Conservation (phyloP, 2,329 filamentous ascomycete genomes). For the Leptosphaerulina australis region DNA sequence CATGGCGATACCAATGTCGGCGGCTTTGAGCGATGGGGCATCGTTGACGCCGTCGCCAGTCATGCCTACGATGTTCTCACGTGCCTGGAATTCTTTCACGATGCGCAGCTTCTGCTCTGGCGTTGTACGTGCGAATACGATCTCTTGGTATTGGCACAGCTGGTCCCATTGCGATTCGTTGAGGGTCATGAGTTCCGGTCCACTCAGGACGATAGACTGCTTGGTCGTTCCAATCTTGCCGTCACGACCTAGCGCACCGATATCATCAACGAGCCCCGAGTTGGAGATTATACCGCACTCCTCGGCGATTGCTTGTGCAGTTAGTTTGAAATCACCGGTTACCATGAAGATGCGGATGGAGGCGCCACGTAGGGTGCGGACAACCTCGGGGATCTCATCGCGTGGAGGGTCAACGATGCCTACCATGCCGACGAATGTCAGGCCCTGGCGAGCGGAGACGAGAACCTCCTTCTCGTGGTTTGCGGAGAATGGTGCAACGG, state of each 20-base stretch:
- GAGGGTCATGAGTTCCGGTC: slow-evolving; percentile 64
- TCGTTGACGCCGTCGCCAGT: slow-evolving; percentile 59
- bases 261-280: slow-evolving; percentile 58
- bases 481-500: slow-evolving; percentile 51
- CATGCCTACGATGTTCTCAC: slow-evolving; percentile 62
- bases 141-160: slow-evolving; percentile 69
- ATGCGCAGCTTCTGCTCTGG: slow-evolving; percentile 81
- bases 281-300: slow-evolving; percentile 74
- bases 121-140: slow-evolving; percentile 75
- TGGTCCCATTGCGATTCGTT: slow-evolving; percentile 72
- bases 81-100: slow-evolving; percentile 72
- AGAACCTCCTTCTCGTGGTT: slow-evolving; percentile 65
- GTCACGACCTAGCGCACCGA: slow-evolving; percentile 56
- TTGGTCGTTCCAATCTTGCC: slow-evolving; percentile 33
- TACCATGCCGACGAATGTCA: slow-evolving; percentile 63
- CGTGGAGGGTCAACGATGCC: slow-evolving; percentile 66
- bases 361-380: slow-evolving; percentile 68
- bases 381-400: slow-evolving; percentile 64
- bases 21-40: slow-evolving; percentile 62
- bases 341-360: slow-evolving; percentile 83
- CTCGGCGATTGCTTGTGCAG: slow-evolving; percentile 72
- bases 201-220: slow-evolving; percentile 43
- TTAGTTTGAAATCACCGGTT: slow-evolving; percentile 78
- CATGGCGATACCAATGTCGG: slow-evolving; percentile 66
- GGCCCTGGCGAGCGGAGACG: slow-evolving; percentile 56